Conservation (phyloP, 2,329 filamentous ascomycete genomes). For the Stachybotrys echinatus region DNA sequence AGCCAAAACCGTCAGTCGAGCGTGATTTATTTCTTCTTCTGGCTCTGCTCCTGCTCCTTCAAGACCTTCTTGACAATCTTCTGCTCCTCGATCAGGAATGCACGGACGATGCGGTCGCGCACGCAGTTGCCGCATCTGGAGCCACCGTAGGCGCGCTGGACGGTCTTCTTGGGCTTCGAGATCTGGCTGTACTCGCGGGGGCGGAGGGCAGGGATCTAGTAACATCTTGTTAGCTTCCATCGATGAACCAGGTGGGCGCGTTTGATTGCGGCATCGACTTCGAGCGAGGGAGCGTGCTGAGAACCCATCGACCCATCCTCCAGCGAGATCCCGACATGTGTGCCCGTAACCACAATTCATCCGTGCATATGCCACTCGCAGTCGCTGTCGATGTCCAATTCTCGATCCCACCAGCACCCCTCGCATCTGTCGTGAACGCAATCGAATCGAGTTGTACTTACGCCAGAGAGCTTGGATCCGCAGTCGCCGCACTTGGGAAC, state of each 20-base stretch:
- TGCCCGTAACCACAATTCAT: too few relatives aligned
- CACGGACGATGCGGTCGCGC: conserved; percentile 93
- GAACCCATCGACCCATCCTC: conserved; percentile 4
- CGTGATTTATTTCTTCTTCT: conserved; percentile 63
- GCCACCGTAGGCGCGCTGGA: conserved; percentile 96
- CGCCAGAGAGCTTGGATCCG: conserved; percentile 92
- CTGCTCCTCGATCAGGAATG: conserved; percentile 99
- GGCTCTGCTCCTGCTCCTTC: conserved; percentile 86
- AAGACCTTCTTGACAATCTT: conserved; percentile 99
- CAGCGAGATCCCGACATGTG: neutral
- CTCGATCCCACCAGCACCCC: neutral
- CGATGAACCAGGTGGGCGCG: neutral
- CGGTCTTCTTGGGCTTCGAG: conserved; percentile 98
- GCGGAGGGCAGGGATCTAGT: conserved; percentile 86
- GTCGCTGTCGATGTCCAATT: too few relatives aligned
- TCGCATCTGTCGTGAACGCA: neutral
- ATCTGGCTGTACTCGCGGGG: conserved; percentile 96
- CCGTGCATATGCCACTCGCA: too few relatives aligned
- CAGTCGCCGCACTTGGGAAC: conserved; percentile 99
- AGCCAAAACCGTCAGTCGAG: conserved; percentile 21
- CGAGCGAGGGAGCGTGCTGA: conserved; percentile 6
- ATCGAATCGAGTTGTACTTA: conserved; percentile 54
- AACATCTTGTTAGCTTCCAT: conserved; percentile 10
- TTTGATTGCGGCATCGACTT: neutral
- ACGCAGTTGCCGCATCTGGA: conserved; percentile 99